These are phyloP conservation scores for Taxillus chinensis DNA, from an alignment of 164 flowering plant genomes.

Conservation along the genomic window DNA sequence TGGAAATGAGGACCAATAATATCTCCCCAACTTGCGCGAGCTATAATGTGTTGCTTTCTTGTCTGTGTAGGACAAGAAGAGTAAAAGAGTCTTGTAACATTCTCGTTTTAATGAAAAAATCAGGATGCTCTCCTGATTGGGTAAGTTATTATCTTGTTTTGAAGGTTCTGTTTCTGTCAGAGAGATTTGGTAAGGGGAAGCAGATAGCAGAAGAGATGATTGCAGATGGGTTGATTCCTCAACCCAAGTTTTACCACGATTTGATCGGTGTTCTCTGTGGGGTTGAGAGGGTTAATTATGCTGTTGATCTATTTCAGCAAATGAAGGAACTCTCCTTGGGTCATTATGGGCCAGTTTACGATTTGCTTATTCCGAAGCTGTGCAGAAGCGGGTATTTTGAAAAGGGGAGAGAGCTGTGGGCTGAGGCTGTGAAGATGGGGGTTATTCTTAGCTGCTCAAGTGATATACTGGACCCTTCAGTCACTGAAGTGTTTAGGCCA, in stretches of 20 bases:
- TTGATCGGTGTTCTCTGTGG: conserved; percentile 69
- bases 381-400: conserved; percentile 60
- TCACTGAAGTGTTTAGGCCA: conserved; percentile 49
- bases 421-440: conserved; percentile 50
- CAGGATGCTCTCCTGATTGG: conserved; percentile 60
- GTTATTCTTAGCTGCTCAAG: conserved; percentile 40
- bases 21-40: conserved; percentile 39
- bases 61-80: conserved; percentile 56
- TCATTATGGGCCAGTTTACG: conserved; percentile 63
- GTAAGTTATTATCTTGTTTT: conserved; percentile 62
- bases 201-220: conserved; percentile 52
- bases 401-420: conserved; percentile 69
- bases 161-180: conserved; percentile 49
- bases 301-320: conserved; percentile 45
- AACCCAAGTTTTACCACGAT: conserved; percentile 54
- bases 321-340: conserved; percentile 49
- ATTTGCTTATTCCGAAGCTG: conserved; percentile 64
- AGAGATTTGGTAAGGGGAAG: conserved; percentile 66
- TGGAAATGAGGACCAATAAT: conserved; percentile 55
- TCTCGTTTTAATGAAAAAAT: conserved; percentile 41
- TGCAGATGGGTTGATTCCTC: conserved; percentile 34
- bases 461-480: conserved; percentile 46
- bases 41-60: conserved; percentile 66
- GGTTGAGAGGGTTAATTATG: conserved; percentile 48
- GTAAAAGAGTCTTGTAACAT: conserved; percentile 51